Conservation (phyloP, 177 flowering plant species). For the Vitis hybrid region DNA sequence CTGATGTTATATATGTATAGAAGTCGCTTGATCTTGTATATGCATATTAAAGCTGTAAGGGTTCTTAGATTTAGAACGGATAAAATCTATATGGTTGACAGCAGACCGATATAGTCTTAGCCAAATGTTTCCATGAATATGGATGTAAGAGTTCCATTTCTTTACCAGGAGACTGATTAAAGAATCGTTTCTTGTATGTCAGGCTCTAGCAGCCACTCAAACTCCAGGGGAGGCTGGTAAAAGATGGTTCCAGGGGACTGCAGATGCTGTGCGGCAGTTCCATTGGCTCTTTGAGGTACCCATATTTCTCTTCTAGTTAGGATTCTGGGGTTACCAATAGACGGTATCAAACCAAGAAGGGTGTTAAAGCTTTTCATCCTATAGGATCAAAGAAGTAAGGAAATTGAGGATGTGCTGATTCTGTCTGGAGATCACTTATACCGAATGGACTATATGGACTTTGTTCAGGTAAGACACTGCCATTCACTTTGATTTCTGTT, state of each 20-base stretch:
- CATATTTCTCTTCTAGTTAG: too few species aligned
- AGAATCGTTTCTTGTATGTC: conserved; percentile 2
- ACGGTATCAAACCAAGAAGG: too few species aligned
- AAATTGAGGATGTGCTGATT: conserved; percentile 83
- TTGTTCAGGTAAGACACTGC: conserved; percentile 55
- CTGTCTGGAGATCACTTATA: conserved; percentile 96
- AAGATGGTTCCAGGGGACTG: conserved; percentile 92
- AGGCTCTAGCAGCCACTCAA: conserved; percentile 96
- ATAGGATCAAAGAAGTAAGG: conserved; percentile 79
- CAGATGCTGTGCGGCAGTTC: conserved; percentile 96
- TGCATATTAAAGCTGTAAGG: too few species aligned
- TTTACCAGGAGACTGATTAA: background rate
- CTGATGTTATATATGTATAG: too few species aligned
- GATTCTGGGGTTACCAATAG: background rate
- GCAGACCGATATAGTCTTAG: too few species aligned
- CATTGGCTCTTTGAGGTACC: conserved; percentile 95
- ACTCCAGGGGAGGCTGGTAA: conserved; percentile 86
- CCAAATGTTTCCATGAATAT: too few species aligned
- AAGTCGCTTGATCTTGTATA: too few species aligned
- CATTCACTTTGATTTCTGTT: background rate
- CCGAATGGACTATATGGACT: conserved; percentile 95
- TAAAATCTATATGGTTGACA: too few species aligned
- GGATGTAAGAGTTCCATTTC: background rate
- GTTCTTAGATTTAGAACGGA: too few species aligned
- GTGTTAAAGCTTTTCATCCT: background rate